These are phyloP conservation scores for Trebouxia sp. DNA, from an alignment of 139 green algal species.

Conservation along the genomic window DNA sequence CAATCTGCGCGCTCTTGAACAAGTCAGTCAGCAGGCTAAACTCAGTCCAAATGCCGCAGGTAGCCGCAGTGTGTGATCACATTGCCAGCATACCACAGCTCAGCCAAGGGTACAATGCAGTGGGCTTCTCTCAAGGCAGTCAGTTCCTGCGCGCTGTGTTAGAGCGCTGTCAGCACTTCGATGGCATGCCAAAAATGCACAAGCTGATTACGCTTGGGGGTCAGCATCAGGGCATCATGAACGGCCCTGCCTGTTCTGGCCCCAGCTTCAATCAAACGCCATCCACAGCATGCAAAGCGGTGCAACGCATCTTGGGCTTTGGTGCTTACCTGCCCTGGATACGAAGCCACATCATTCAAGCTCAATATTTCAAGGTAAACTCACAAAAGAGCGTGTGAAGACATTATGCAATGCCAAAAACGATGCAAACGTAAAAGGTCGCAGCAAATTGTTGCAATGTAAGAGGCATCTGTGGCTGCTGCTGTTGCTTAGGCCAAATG, in stretches of 20 bases:
- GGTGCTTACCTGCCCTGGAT: slow-evolving; percentile 78
- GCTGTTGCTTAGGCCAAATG: too few species aligned
- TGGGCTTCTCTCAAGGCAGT: slow-evolving; percentile 87
- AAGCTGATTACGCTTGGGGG: slow-evolving; percentile 82
- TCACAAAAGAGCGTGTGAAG: not conserved
- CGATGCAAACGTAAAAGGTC: too few species aligned
- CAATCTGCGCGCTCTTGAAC: not conserved
- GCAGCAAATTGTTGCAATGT: too few species aligned
- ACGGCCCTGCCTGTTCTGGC: slow-evolving; percentile 68
- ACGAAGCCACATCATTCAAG: slow-evolving; percentile 75
- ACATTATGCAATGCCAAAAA: too few species aligned
- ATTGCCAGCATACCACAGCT: slow-evolving; percentile 63
- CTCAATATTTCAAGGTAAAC: slow-evolving; percentile 83
- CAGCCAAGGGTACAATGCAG: slow-evolving; percentile 71
- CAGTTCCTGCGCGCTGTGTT: slow-evolving; percentile 87
- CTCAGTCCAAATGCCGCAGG: slow-evolving; percentile 48
- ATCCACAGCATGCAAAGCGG: slow-evolving; percentile 36
- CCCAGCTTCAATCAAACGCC: slow-evolving; percentile 37
- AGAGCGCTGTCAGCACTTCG: slow-evolving; percentile 75
- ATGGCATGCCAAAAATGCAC: slow-evolving; percentile 52
- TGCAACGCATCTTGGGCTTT: slow-evolving; percentile 51
- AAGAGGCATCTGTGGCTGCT: too few species aligned
- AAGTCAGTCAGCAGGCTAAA: too few species aligned
- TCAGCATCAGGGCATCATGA: slow-evolving; percentile 82
- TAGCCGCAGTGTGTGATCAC: slow-evolving; percentile 64